Base-by-base conservation (phyloP, 1,284 basidiomycete species). In the Spongiforma sp. region DNA sequence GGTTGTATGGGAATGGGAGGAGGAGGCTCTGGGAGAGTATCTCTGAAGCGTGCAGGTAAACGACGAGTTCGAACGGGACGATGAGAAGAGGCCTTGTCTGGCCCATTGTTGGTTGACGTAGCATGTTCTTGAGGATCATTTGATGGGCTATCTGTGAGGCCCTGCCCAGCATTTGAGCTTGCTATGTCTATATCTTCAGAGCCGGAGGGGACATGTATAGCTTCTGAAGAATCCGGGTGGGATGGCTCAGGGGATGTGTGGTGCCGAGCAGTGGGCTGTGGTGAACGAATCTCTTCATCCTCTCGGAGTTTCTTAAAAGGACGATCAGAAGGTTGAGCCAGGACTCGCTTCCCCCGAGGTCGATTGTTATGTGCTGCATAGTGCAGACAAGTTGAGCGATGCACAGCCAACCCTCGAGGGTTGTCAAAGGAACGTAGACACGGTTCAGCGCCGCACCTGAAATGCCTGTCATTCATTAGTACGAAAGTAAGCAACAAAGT, bases 11-110 rank as follows among this genome's bases (percentile, higher is more conserved):
- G 2, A 62, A 36, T 9, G n/a, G 19, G 43, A 46, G 24, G 5
- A 39, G 14, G 28, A 9, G 57, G 60, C 5, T 59, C 19, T 1
- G 65, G 64, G 0, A 66, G 26, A n/a, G 62, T 5, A 17, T 66
- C 59, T 37, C 7, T 7, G 50, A 34, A 65, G 17, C 55, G 55
- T 5, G 50, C 43, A n/a, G 63, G 65, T 1, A 56, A 36, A 34
- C 3, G 2, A 17, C 24, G 2, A 21, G 57, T 65, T 17, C 32
- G 6, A 17, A 5, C 57, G 8, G 37, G 57, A 6, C 41, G 3
- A 11, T 7, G 9, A n/a, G 39, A 41, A 17, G 8, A 6, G 6
- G 21, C 6, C 21, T 17, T 6, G 8, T 41, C 39, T 17, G 39
- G 39, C 5, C 39, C 6, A n/a, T n/a, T n/a, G 39, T 41, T 19